Evolutionary conservation across 352 stramenopile genomes (phyloP), one percentile per base, ranked within the genome.

Genomic region (Phytophthora podocarpi): DNA sequence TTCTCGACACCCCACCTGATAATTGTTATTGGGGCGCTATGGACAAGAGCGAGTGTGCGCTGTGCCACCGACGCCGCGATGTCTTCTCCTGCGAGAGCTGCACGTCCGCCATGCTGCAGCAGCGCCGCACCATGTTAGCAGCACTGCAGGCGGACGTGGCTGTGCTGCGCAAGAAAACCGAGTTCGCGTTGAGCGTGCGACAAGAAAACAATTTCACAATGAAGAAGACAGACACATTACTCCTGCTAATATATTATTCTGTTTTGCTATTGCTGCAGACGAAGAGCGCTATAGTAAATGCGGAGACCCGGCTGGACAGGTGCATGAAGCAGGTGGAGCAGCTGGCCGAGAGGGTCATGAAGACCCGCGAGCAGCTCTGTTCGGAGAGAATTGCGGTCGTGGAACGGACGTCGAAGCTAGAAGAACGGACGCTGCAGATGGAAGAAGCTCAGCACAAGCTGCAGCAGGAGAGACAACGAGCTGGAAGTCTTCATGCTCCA

Each of bases 81-180:
- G 67, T 68, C 31, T 91, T 93, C 69, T 76, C 58, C 32, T 95
- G 85, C 43, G 71, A 78, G 51, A 78, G 67, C 32, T 95, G 85
- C 59, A 85, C 81, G 20, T 80, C 68, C 34, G 75, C 76, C 39
- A 74, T 84, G 71, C 61, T 95, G 42, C 86, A 95, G 58, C 82
- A 93, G 57, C 79, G 84, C 39, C 72, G 82, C 46, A 92, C 81
- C 7, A 93, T 93, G 80, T 52, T 95, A 16, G 63, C 71, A 7
- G 84, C 76, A 9, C 69, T 95, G 24, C 81, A 90, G 49, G 86
- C 86, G 3, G 86, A 95, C 46, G 76, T 95, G 36, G 80, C 82
- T 2, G 82, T 93, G 43, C 63, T 93, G 51, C 81, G 84, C 52
- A 89, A 91, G 59, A 93, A 95, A 59, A 79, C 81, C 21, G 80